These are phyloP conservation scores for Tylopilus felleus DNA, from an alignment of 768 basidiomycete genomes.

Conservation along the genomic window DNA sequence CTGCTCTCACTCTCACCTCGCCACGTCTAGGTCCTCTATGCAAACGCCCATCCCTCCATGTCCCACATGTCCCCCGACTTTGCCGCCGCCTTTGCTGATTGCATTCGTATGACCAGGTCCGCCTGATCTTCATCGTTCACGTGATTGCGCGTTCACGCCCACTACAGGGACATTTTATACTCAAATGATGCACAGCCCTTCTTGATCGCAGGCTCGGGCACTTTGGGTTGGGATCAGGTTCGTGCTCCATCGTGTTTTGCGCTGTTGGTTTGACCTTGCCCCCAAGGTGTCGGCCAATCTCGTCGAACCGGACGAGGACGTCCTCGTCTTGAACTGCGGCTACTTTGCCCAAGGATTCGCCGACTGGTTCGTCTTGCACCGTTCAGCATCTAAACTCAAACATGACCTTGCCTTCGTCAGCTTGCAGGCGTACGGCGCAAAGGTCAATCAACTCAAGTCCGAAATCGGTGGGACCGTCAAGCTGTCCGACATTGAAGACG, in stretches of 20 bases:
- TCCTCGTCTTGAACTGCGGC: constrained; percentile 82
- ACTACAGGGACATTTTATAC: constrained; percentile 65
- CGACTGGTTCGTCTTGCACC: constrained; percentile 61
- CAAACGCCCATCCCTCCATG: constrained; percentile 90
- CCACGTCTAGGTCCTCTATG: constrained; percentile 66
- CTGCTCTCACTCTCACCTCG: neutral
- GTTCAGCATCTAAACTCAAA: neutral
- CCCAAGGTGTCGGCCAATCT: constrained; percentile 85
- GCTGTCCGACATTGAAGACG: constrained; percentile 56
- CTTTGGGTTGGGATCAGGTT: constrained; percentile 95
- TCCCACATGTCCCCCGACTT: constrained; percentile 90
- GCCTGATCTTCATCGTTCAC: neutral
- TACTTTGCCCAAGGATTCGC: constrained; percentile 93
- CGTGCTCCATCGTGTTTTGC: constrained; percentile 13
- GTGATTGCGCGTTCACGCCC: neutral
- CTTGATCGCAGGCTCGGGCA: constrained; percentile 91
- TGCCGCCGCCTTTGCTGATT: constrained; percentile 83
- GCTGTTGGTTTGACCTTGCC: constrained; percentile 2
- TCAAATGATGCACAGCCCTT: constrained; percentile 84
- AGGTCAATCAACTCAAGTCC: constrained; percentile 80
- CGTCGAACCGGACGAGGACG: constrained; percentile 75
- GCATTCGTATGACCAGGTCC: constrained; percentile 78
- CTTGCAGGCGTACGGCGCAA: constrained; percentile 83
- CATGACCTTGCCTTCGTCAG: constrained; percentile 34
- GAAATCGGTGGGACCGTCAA: constrained; percentile 76